These are phyloP conservation scores for Agaricales sp. DNA, from an alignment of 1,284 basidiomycete genomes.

Conservation along the genomic window DNA sequence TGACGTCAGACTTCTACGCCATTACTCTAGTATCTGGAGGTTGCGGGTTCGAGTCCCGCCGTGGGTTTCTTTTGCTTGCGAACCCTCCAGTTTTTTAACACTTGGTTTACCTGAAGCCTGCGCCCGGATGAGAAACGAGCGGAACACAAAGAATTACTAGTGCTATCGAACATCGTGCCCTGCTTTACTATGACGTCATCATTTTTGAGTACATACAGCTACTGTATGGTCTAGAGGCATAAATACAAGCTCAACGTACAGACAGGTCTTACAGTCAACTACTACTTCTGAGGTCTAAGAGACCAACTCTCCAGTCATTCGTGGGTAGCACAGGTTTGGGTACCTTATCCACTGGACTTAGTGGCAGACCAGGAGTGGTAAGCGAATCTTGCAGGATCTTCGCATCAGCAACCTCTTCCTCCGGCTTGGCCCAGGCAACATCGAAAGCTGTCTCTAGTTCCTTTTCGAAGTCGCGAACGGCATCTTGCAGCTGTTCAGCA, in stretches of 20 bases:
- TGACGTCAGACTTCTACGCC: neutral
- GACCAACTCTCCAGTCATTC: neutral
- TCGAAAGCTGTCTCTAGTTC: constrained; percentile 33
- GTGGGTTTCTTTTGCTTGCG: neutral
- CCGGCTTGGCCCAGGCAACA: constrained; percentile 4
- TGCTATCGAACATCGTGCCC: too few relatives aligned
- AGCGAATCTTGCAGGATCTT: neutral
- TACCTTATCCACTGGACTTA: neutral
- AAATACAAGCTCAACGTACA: too few relatives aligned
- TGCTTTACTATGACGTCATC: too few relatives aligned
- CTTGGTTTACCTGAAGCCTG: too few relatives aligned
- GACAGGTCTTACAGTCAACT: too few relatives aligned
- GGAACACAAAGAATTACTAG: too few relatives aligned
- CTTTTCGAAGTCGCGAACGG: constrained; percentile 32
- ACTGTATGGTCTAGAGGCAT: too few relatives aligned
- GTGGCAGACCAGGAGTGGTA: neutral
- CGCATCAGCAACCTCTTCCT: neutral
- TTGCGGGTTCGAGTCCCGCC: neutral
- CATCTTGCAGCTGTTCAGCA: constrained; percentile 42
- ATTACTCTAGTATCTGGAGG: neutral
- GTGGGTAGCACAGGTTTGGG: neutral
- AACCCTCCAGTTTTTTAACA: too few relatives aligned
- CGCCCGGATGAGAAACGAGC: too few relatives aligned
- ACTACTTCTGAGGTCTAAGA: too few relatives aligned
- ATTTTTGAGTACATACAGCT: too few relatives aligned